Evolutionary conservation across 2,329 filamentous ascomycete genomes (phyloP).

Genomic region (Arthrobotrys sphaeroides): DNA sequence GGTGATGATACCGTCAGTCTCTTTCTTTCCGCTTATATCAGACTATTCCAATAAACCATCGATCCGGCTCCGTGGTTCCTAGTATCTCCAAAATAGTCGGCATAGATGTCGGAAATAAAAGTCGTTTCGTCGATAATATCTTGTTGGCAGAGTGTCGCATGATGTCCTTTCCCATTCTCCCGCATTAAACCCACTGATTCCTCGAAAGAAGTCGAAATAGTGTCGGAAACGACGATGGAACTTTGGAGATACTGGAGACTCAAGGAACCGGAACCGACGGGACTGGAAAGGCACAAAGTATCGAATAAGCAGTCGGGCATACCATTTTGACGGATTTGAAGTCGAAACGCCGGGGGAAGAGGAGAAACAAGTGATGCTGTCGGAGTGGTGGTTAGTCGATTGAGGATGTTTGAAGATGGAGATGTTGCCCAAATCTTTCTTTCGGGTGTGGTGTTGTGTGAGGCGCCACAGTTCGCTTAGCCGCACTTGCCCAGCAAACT

Average conservation of each 20-base stretch:
- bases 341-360: slow-evolving; percentile 24
- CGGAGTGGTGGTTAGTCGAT: slow-evolving; percentile 32
- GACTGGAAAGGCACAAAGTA: background rate
- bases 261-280: background rate
- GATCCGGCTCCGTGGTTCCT: slow-evolving; percentile 12
- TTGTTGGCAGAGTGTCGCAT: background rate
- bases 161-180: background rate
- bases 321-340: slow-evolving; percentile 51
- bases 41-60: slow-evolving; percentile 1
- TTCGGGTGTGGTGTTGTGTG: slow-evolving; percentile 37
- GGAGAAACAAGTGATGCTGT: slow-evolving; percentile 26
- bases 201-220: slow-evolving; percentile 12
- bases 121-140: background rate
- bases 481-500: background rate
- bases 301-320: slow-evolving; percentile 19
- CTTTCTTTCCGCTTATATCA: slow-evolving; percentile 3
- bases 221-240: slow-evolving; percentile 4
- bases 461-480: slow-evolving; percentile 28
- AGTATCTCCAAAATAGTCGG: slow-evolving; percentile 20
- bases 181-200: background rate
- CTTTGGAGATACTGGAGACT: slow-evolving; percentile 34
- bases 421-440: slow-evolving; percentile 42
- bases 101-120: background rate
- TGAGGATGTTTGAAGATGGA: slow-evolving; percentile 42
- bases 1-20: slow-evolving; percentile 21